phyloP scores from a whole-genome alignment of 2,329 filamentous ascomycete species.

The Sarocladiaceae sp. region DNA sequence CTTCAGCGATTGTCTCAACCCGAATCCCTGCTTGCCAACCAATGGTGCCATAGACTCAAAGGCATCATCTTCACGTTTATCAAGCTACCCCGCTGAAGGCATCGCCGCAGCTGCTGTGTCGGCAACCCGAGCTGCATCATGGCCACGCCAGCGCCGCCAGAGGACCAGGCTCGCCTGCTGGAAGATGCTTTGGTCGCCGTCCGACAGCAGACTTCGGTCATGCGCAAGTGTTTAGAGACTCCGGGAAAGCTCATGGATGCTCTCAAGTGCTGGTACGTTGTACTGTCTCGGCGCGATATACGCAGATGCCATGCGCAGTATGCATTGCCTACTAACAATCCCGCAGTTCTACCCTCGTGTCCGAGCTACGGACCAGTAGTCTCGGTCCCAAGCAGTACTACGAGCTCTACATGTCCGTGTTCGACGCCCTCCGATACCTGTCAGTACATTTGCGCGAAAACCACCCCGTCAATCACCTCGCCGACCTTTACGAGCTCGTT shows the following conservation, averaged over 20 bases:
- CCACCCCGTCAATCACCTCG: constrained; percentile 94
- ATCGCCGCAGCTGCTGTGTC: neutral
- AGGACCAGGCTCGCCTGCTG: constrained; percentile 85
- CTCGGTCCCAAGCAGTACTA: constrained; percentile 99
- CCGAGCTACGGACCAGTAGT: constrained; percentile 94
- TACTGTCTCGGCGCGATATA: neutral
- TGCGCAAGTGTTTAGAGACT: constrained; percentile 96
- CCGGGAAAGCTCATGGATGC: constrained; percentile 99
- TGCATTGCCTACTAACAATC: neutral
- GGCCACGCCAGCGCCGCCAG: constrained; percentile 56
- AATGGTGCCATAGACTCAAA: constrained; percentile 2
- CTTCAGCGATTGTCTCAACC: neutral
- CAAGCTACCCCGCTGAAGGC: constrained; percentile 25
- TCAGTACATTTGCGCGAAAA: constrained; percentile 95
- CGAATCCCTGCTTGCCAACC: neutral
- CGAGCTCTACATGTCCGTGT: constrained; percentile 98
- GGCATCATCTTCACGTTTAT: constrained; percentile 6
- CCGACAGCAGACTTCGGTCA: constrained; percentile 91
- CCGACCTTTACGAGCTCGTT: constrained; percentile 94
- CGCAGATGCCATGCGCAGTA: too few species aligned
- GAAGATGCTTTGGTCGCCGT: constrained; percentile 96
- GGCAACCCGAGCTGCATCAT: constrained; percentile 21
- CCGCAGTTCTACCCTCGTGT: constrained; percentile 86
- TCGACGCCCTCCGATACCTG: constrained; percentile 93
- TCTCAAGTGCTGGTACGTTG: constrained; percentile 91